Base-by-base conservation (phyloP, 495 filamentous ascomycete genomes). In the Podospora appendiculata region DNA sequence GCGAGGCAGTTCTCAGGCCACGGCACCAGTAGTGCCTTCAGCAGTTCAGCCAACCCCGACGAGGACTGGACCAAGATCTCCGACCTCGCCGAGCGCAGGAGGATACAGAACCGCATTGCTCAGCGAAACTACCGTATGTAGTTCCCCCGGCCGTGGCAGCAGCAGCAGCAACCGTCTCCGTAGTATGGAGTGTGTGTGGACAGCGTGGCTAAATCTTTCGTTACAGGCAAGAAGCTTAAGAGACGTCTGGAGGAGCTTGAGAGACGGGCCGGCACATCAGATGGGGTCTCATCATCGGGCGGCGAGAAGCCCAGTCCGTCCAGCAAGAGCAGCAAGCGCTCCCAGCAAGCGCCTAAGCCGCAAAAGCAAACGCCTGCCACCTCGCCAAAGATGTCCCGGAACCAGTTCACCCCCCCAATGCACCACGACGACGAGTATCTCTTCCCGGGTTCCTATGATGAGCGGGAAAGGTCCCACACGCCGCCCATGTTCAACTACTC, bases 31-130 rank as follows among this genome's bases (percentile, higher is more conserved):
- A 95, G 90, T 68, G 93, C 94, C 56, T 96, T 96, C 80, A 95
- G 90, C 74, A 86, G 87, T 58, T 93, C 88, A 54, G 94, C 93
- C 59, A 93, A 96, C 69, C 90, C 93, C 50, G 91, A 95, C 59
- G 92, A 97, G 71, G 92, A 97, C 75, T 97, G 92, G 92, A 97
- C 92, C 64, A 93, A 97, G 81, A 96, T 97, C 70, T 96, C 93
- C 42, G 92, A 97, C 66, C 80, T 96, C 40, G 92, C 92, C 49
- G 92, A 96, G 73, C 82, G 92, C 58, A 78, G 92, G 64, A 79
- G 92, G 62, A 96, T 97, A 73, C 92, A 97, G 73, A 97, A 97
- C 72, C 82, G 92, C 47, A 97, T 97, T 71, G 92, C 92, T 41
- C 92, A 97, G 73, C 86, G 92, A 53, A 97, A 97, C 74, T 97